These are phyloP conservation scores for Phaeolepiota aurea DNA, from an alignment of 768 basidiomycete species.

Conservation along the genomic window DNA sequence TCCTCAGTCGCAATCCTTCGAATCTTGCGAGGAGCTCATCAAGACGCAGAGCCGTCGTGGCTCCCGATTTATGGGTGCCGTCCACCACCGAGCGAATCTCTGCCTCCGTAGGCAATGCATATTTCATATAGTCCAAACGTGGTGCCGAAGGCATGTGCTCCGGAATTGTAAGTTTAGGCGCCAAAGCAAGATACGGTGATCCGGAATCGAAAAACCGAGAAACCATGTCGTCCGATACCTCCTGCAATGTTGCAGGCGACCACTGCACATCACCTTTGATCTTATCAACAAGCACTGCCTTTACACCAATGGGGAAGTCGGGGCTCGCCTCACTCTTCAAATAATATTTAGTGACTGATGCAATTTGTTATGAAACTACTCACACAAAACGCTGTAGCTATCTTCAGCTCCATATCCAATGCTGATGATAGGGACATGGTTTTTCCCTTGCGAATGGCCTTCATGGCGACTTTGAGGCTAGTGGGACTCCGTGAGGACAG, in stretches of 20 bases:
- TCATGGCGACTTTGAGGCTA: slow-evolving; percentile 83
- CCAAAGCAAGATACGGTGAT: slow-evolving; percentile 37
- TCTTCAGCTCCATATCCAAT: slow-evolving; percentile 78
- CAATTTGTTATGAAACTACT: slow-evolving; percentile 23
- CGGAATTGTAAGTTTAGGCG: slow-evolving; percentile 36
- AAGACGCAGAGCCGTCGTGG: slow-evolving; percentile 49
- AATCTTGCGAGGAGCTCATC: slow-evolving; percentile 59
- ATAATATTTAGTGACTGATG: slow-evolving; percentile 8
- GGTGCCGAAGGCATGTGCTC: slow-evolving; percentile 18
- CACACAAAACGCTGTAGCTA: slow-evolving; percentile 87
- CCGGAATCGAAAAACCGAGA: slow-evolving; percentile 57
- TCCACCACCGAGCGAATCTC: slow-evolving; percentile 61
- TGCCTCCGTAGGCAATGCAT: slow-evolving; percentile 69
- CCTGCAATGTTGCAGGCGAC: slow-evolving; percentile 55
- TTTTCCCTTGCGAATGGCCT: slow-evolving; percentile 68
- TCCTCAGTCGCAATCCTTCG: slow-evolving; percentile 35
- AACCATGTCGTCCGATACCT: slow-evolving; percentile 52
- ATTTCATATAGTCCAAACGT: slow-evolving; percentile 24
- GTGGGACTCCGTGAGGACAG: slow-evolving; percentile 80
- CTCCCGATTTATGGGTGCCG: slow-evolving; percentile 55
- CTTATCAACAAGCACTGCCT: slow-evolving; percentile 46
- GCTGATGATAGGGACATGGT: slow-evolving; percentile 52
- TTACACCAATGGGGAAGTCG: slow-evolving; percentile 82
- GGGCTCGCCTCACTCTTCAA: slow-evolving; percentile 63
- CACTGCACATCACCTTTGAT: slow-evolving; percentile 51